Evolutionary conservation across 2,329 filamentous ascomycete genomes (phyloP).

Genomic region (Rasamsonia emersonii): DNA sequence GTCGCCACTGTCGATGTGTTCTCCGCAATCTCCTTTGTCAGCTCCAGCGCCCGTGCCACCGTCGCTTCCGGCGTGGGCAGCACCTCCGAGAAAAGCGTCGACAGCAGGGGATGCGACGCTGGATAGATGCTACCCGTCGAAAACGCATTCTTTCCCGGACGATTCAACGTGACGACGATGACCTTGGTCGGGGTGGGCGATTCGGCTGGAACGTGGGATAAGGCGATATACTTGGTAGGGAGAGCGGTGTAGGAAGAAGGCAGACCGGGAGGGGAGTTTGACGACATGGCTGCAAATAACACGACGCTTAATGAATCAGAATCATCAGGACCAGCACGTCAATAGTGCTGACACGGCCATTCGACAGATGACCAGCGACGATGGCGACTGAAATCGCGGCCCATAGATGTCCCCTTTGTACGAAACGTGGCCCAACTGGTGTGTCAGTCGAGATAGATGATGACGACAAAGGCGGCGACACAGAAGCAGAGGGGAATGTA

Average conservation of each 20-base stretch:
- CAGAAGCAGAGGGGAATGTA: slow-evolving; percentile 30
- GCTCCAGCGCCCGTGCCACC: slow-evolving; percentile 54
- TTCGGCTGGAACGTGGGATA: slow-evolving; percentile 22
- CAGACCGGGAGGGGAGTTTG: slow-evolving; percentile 1
- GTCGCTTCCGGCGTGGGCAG: slow-evolving; percentile 52
- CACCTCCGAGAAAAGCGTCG: slow-evolving; percentile 58
- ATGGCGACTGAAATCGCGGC: not conserved
- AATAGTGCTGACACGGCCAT: slow-evolving; percentile 4
- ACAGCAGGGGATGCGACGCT: slow-evolving; percentile 42
- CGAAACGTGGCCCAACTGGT: not conserved
- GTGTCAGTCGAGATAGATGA: slow-evolving; percentile 24
- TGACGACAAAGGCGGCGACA: slow-evolving; percentile 29
- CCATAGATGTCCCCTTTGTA: not conserved
- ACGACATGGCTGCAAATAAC: too few species aligned
- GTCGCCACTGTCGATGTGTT: slow-evolving; percentile 59
- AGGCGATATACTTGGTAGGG: slow-evolving; percentile 8
- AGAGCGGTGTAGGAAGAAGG: slow-evolving; percentile 5
- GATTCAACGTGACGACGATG: slow-evolving; percentile 55
- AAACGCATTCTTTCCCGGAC: slow-evolving; percentile 60
- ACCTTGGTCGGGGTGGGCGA: slow-evolving; percentile 51
- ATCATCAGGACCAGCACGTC: too few species aligned
- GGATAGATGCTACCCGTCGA: slow-evolving; percentile 59
- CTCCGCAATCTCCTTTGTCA: slow-evolving; percentile 57
- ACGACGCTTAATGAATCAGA: slow-evolving; percentile 1
- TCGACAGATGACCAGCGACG: not conserved